Percentiles rank a stretch among this genome's conserved stretches.
Conservation (phyloP, 305 asterid species). For the Ajuga reptans region DNA sequence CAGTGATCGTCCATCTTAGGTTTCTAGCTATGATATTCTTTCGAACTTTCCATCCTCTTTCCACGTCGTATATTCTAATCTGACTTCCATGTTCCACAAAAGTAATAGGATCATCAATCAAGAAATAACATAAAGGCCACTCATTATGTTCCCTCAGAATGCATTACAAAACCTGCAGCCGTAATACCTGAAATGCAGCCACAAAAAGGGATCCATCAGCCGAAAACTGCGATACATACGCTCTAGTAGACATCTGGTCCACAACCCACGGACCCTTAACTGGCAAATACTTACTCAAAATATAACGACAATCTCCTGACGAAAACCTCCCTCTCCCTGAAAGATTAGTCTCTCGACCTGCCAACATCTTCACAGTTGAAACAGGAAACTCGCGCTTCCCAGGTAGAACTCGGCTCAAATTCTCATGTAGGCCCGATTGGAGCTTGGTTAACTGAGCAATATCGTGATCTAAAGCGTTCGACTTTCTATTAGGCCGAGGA, state of each 20-base stretch:
- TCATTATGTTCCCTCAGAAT: background rate
- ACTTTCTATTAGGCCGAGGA: conserved; percentile 19
- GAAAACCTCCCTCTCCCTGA: conserved; percentile 66
- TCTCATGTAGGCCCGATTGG: conserved; percentile 52
- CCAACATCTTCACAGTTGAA: conserved; percentile 64
- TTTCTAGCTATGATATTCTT: conserved; percentile 64
- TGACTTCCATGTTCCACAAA: conserved; percentile 62
- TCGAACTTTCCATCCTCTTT: conserved; percentile 68
- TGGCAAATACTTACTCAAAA: conserved; percentile 64
- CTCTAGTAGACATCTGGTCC: conserved; percentile 78
- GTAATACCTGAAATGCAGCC: conserved; percentile 78
- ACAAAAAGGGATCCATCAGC: conserved; percentile 67
- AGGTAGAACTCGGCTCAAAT: conserved; percentile 32
- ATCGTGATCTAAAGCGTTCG: conserved; percentile 40
- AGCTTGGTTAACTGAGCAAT: conserved; percentile 67
- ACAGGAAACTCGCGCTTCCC: conserved; percentile 46
- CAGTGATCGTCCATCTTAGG: conserved; percentile 86
- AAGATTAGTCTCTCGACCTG: conserved; percentile 66
- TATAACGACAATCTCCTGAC: conserved; percentile 57
- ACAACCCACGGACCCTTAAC: conserved; percentile 61
- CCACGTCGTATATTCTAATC: conserved; percentile 67
- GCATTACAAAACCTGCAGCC: no score
- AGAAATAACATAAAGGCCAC: background rate
- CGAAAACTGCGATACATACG: conserved; percentile 77
- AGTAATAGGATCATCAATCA: background rate